These are phyloP conservation scores for Fusarium albidum DNA, from an alignment of 2,329 filamentous ascomycete genomes.

Conservation along the genomic window DNA sequence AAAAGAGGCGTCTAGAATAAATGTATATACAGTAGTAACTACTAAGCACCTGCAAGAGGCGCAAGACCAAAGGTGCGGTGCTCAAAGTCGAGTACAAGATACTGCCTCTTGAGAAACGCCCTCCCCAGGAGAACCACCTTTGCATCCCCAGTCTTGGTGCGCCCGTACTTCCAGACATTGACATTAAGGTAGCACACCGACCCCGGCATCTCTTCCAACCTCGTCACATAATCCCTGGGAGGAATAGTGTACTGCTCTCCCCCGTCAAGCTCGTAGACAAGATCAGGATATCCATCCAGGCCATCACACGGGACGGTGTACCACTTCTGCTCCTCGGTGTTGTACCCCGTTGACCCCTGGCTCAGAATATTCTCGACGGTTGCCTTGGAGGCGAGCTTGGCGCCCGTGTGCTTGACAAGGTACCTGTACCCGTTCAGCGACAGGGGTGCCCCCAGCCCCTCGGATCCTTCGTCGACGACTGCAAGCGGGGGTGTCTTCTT, in stretches of 20 bases:
- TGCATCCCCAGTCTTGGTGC: neutral
- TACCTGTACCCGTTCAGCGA: conserved; percentile 14
- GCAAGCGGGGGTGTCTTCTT: conserved; percentile 8
- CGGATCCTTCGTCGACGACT: conserved; percentile 19
- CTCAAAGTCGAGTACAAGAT: neutral
- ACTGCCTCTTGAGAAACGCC: neutral
- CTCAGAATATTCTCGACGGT: neutral
- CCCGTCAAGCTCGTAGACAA: neutral
- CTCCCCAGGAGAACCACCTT: neutral
- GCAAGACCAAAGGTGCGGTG: neutral
- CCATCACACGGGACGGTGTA: neutral
- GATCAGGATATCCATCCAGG: neutral
- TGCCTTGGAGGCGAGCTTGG: neutral
- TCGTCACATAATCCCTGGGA: neutral
- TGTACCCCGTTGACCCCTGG: neutral
- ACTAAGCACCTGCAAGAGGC: neutral
- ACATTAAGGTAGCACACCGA: neutral
- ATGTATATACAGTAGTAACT: no score
- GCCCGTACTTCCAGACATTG: neutral
- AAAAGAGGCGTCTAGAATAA: neutral
- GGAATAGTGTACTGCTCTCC: neutral
- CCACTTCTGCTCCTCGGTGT: neutral
- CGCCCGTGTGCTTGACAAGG: neutral
- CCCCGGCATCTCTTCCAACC: neutral
- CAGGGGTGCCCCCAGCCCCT: conserved; percentile 15